These are phyloP conservation scores for Cryptosporidium viatorum DNA, from an alignment of 169 alveolate species.

Conservation along the genomic window DNA sequence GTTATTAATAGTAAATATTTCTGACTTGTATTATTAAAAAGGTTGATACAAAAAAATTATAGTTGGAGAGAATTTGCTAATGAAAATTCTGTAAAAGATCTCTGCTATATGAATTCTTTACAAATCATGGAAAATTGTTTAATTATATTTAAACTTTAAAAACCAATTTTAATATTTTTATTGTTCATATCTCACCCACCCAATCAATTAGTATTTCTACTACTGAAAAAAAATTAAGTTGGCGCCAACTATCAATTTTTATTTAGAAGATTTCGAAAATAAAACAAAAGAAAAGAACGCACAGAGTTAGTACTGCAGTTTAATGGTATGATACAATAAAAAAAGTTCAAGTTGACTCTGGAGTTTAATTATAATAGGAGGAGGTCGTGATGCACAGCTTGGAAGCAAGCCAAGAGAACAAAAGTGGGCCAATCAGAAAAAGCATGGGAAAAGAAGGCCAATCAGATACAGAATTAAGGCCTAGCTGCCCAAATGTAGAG, in stretches of 20 bases:
- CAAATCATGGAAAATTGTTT: background rate
- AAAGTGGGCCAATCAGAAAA: background rate
- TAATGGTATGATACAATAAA: background rate
- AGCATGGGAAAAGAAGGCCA: background rate
- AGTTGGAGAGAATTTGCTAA: background rate
- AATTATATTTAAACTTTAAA: no score
- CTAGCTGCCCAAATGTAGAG: constrained; percentile 71
- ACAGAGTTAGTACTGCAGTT: background rate
- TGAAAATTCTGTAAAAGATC: background rate
- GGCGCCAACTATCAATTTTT: background rate
- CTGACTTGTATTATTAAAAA: no score
- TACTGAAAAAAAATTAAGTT: background rate
- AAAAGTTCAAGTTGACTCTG: background rate
- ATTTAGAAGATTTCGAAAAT: background rate
- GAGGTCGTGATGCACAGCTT: background rate
- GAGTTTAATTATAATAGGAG: background rate
- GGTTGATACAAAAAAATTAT: no score
- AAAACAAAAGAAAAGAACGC: background rate
- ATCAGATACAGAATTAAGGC: background rate
- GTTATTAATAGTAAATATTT: background rate
- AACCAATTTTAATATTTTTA: background rate
- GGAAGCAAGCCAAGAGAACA: background rate
- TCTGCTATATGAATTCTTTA: no score
- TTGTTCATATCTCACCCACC: background rate
- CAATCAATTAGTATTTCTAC: background rate